Evolutionary conservation across 2,329 filamentous ascomycete species (phyloP), one percentile per base, ranked within the genome.

Genomic region (Colletotrichum incanum): DNA sequence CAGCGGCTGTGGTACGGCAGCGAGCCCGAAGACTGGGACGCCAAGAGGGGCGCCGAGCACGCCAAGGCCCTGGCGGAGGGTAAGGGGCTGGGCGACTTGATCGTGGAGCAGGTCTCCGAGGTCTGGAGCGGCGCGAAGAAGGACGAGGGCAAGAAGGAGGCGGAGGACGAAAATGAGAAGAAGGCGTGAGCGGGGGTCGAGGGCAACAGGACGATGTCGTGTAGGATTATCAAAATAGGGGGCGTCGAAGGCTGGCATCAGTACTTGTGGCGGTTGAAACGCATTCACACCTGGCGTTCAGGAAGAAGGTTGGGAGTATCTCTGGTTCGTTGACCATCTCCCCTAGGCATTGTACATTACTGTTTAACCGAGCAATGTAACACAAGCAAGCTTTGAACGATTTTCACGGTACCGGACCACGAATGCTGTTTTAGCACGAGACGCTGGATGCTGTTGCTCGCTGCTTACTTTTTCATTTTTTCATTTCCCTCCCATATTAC

Each of bases 1-100:
- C 81, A 86, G 73, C 84, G 84, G 74, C 78, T 91, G 20, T 91
- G 89, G 90, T 88, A 90, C 85, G 90, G 89, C 43, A 84, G 84
- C 47, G 88, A 90, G 78, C 79, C 80, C n/a, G 83, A 85, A 55
- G 84, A 87, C 74, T 90, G 89, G 89, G 83, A 84, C 77, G 80
- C 85, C 80, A 86, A 86, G 83, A 82, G 88, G 73, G 81, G 84
- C 4, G 83, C 84, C 77, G 84, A 86, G 78, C 87, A 90, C 76
- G 82, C 82, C 72, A 86, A 85, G 79, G 88, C 86, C 69, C 78
- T 91, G 49, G 84, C 87, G 63, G 86, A 89, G 73, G 89, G 89
- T 5, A 87, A 86, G 76, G 88, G 88, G 3, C 85, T 89, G 77
- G 86, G 85, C 73, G 87, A 86, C 45, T 82, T 91, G 69, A 91